These are phyloP conservation scores for Protoeuglena noctilucae DNA, from an alignment of 139 green algal species.

Conservation along the genomic window DNA sequence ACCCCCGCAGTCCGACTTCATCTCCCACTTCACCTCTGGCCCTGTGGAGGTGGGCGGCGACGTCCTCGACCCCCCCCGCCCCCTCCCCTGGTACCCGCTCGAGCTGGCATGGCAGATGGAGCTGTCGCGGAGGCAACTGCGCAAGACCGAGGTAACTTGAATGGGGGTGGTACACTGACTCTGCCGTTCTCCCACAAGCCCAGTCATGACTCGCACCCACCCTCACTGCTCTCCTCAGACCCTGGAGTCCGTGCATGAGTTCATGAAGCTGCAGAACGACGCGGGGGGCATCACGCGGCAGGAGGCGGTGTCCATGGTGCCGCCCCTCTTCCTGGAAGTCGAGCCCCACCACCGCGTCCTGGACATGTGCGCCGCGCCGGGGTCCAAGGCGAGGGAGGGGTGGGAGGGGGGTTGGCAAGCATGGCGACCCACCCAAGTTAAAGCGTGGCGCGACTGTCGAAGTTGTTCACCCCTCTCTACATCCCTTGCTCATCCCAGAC, in stretches of 20 bases:
- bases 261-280: slow-evolving; percentile 48
- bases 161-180: too few species aligned
- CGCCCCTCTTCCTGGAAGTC: slow-evolving; percentile 88
- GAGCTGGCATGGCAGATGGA: slow-evolving; percentile 82
- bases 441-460: too few species aligned
- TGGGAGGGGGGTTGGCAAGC: too few species aligned
- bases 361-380: slow-evolving; percentile 94
- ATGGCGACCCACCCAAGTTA: too few species aligned
- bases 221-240: too few species aligned
- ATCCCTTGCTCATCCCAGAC: too few species aligned
- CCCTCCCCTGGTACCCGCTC: slow-evolving; percentile 85
- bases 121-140: slow-evolving; percentile 69
- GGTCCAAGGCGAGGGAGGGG: too few species aligned
- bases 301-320: slow-evolving; percentile 97
- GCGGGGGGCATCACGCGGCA: slow-evolving; percentile 85
- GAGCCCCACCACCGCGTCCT: slow-evolving; percentile 85
- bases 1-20: too few species aligned
- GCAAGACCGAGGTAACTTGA: too few species aligned
- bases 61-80: slow-evolving; percentile 35
- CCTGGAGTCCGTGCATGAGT: slow-evolving; percentile 56
- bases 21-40: slow-evolving; percentile 25
- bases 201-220: too few species aligned
- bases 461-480: too few species aligned
- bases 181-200: too few species aligned
- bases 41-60: slow-evolving; percentile 30